Evolutionary conservation across 352 stramenopile genomes (phyloP).

Genomic region (Pythium folliculosum): DNA sequence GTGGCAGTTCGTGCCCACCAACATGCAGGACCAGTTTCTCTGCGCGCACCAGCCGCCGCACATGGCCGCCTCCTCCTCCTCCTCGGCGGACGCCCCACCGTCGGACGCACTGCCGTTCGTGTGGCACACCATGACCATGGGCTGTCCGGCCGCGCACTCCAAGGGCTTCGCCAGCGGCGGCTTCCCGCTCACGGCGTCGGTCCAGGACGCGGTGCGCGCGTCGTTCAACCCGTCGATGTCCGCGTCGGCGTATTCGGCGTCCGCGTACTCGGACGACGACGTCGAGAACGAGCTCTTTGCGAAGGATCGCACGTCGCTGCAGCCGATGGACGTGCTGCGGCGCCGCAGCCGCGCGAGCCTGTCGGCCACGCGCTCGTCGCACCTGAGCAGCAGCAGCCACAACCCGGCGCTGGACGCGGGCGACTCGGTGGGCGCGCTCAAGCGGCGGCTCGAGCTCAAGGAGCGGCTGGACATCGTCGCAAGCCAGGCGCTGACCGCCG

Average conservation of each 20-base stretch:
- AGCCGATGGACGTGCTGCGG: slow-evolving; percentile 1
- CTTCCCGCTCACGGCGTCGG: slow-evolving; percentile 32
- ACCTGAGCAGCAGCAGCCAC: slow-evolving; percentile 19
- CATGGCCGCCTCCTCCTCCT: slow-evolving; percentile 1
- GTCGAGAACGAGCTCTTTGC: slow-evolving; percentile 28
- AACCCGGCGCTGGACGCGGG: slow-evolving; percentile 19
- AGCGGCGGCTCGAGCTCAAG: slow-evolving; percentile 66
- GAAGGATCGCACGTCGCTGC: background rate
- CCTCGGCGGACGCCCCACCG: slow-evolving; percentile 18
- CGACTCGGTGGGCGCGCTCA: slow-evolving; percentile 59
- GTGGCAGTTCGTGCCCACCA: slow-evolving; percentile 82
- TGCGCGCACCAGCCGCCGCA: slow-evolving; percentile 47
- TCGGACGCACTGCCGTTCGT: slow-evolving; percentile 40
- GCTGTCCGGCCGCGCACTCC: slow-evolving; percentile 74
- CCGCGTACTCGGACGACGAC: slow-evolving; percentile 31
- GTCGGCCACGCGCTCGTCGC: slow-evolving; percentile 14
- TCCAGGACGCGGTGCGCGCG: background rate
- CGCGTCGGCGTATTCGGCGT: slow-evolving; percentile 27
- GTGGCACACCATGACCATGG: slow-evolving; percentile 89
- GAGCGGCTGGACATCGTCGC: slow-evolving; percentile 73
- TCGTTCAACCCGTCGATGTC: slow-evolving; percentile 5
- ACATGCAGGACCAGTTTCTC: slow-evolving; percentile 87
- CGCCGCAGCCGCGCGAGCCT: slow-evolving; percentile 21
- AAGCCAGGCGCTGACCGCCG: slow-evolving; percentile 74
- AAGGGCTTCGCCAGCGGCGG: slow-evolving; percentile 80